These are phyloP conservation scores for Silene vulgaris DNA, from an alignment of 179 eudicot species.

Conservation along the genomic window DNA sequence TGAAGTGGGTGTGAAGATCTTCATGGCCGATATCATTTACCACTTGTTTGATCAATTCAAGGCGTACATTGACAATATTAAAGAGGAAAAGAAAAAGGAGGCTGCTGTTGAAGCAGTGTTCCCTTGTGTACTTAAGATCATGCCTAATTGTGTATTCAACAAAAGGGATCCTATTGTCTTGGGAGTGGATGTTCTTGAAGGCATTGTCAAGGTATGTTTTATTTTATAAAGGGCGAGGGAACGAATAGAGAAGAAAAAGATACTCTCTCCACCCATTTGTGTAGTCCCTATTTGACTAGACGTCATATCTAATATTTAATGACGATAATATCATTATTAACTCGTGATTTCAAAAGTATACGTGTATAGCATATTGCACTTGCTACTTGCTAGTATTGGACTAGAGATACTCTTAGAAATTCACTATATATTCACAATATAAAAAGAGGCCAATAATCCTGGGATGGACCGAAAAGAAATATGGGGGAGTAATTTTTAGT, in stretches of 20 bases:
- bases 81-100: conserved; percentile 92
- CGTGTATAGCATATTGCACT: no score
- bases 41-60: conserved; percentile 90
- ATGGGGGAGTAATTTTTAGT: no score
- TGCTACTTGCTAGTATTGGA: no score
- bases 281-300: no score
- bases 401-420: no score
- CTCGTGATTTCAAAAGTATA: no score
- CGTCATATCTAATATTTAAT: no score
- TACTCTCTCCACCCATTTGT: no score
- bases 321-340: no score
- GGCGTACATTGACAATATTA: conserved; percentile 84
- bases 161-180: conserved; percentile 85
- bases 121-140: conserved; percentile 84
- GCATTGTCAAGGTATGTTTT: conserved; percentile 62
- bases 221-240: neutral
- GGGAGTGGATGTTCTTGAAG: conserved; percentile 90
- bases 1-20: conserved; percentile 74
- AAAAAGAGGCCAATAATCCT: no score
- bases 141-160: conserved; percentile 78
- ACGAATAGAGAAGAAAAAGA: neutral
- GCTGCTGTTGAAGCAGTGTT: conserved; percentile 89
- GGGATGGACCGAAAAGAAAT: no score
- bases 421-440: no score
- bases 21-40: conserved; percentile 82